A percentile compares a stretch with the other conserved stretches of the same genome.
phyloP scores from a whole-genome alignment of 371 early-diverging fungal species.

The Mortierella sp. region DNA sequence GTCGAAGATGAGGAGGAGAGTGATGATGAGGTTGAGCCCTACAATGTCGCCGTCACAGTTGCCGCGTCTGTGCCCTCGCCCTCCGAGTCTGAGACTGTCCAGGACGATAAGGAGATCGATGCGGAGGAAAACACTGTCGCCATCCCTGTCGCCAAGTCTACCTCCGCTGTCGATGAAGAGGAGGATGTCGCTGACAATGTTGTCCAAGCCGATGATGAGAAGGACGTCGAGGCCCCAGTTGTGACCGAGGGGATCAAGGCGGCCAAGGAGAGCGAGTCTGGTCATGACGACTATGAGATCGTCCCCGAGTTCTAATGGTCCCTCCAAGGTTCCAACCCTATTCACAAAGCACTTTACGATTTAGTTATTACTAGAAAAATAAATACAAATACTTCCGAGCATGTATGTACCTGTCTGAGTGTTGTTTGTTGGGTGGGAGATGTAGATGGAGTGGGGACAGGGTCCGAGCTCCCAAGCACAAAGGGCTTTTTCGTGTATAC shows the following conservation, averaged over 20 bases:
- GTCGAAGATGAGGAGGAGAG: background rate
- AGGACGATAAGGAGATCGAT: constrained; percentile 15
- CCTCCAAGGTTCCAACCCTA: too few relatives aligned
- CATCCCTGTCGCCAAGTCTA: background rate
- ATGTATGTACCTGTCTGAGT: background rate
- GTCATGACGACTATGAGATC: constrained; percentile 40
- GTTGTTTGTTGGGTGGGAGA: background rate
- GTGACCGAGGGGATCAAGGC: background rate
- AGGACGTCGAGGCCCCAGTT: background rate
- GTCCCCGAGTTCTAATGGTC: constrained; percentile 25
- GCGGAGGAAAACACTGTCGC: background rate
- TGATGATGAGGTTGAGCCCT: constrained; percentile 26
- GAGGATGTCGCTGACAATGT: background rate
- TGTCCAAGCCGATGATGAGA: background rate
- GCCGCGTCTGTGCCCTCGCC: constrained; percentile 7
- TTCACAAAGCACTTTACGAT: background rate
- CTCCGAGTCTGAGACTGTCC: constrained; percentile 22
- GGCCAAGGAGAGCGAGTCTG: constrained; percentile 15
- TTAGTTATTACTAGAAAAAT: background rate
- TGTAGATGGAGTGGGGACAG: background rate
- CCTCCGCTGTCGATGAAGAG: background rate
- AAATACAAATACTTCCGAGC: background rate
- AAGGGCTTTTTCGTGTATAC: constrained; percentile 2
- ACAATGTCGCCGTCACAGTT: constrained; percentile 2
- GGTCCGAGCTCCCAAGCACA: background rate